Base-by-base conservation (phyloP, 768 basidiomycete species). In the Boletus vermiculosoides region DNA sequence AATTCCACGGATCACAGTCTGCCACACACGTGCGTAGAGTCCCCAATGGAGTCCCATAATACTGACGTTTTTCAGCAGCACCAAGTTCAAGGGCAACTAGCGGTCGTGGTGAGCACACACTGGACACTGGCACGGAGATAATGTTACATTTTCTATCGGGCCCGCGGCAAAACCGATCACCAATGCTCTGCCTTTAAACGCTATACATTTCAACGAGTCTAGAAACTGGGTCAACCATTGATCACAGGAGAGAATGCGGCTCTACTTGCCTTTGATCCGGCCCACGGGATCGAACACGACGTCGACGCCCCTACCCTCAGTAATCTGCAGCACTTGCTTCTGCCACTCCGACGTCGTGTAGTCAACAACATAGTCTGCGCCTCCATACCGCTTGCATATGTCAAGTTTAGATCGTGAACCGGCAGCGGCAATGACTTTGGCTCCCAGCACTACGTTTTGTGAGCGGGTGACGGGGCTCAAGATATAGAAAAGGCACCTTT, bases 361-460 rank as follows among this genome's bases (percentile, higher is more conserved):
- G 69, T 98, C 82, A 11, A 99, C 76, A 5, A 77, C 80, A 63
- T 86, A 79, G 69, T 99, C 94, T 1, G 94, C 97, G 9, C 90
- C 90, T 12, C 92, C 94, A 51, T 82, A 76, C 23, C 77, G 77
- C 62, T 83, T 86, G 48, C 87, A 88, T 37, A 98, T 79, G 28
- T 90, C 84, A 8, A 96, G 77, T 71, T 99, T 99, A 41, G 79
- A 74, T 31, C 77, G 77, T 16, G 91, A 90, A 28, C 92, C 84
- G 22, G 92, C 93, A 0, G 94, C 95, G 0, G 94, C 97, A 63
- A 99, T 98, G 22, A 99, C 97, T 64, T 84, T 92, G 39, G 92
- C 95, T 25, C 94, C 96, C 46, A 97, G 79, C 9, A 82, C 94
- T 94, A 56, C 7, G 34, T 40, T 22, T 45, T 22, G 39, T 63